These are phyloP conservation scores for Leccinum subtestaceum DNA, from an alignment of 768 basidiomycete species.

Conservation along the genomic window DNA sequence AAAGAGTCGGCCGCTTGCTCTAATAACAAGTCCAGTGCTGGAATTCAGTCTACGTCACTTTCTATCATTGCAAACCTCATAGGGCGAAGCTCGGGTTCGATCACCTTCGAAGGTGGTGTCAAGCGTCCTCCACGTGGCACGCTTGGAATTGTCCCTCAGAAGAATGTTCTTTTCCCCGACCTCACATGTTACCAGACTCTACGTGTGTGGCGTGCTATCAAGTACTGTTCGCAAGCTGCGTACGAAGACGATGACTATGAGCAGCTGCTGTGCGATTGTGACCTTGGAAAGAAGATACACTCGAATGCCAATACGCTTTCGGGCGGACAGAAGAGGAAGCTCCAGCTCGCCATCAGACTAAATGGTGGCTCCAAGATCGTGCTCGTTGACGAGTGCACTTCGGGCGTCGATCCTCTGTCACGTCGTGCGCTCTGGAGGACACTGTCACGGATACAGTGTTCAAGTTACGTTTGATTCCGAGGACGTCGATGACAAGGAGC, in stretches of 20 bases:
- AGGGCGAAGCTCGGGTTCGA: constrained; percentile 54
- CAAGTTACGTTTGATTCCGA: constrained; percentile 46
- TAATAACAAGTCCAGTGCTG: constrained; percentile 47
- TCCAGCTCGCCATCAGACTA: constrained; percentile 79
- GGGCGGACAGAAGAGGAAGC: constrained; percentile 80
- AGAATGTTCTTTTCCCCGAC: constrained; percentile 79
- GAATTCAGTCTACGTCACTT: constrained; percentile 65
- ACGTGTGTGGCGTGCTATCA: constrained; percentile 69
- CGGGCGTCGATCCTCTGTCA: constrained; percentile 80
- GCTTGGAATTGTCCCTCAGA: constrained; percentile 78
- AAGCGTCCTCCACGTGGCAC: constrained; percentile 58
- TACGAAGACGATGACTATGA: constrained; percentile 53
- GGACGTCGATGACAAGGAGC: constrained; percentile 31
- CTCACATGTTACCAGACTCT: constrained; percentile 72
- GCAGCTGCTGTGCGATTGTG: constrained; percentile 35
- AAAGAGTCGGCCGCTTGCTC: not conserved
- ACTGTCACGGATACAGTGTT: constrained; percentile 65
- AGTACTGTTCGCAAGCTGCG: constrained; percentile 47
- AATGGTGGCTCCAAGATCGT: constrained; percentile 71
- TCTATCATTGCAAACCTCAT: constrained; percentile 65
- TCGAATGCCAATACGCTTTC: constrained; percentile 64
- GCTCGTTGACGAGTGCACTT: constrained; percentile 70
- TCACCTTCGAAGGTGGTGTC: constrained; percentile 53
- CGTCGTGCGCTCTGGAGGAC: constrained; percentile 76
- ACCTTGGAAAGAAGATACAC: constrained; percentile 66